Percentiles rank a stretch among this genome's conserved stretches.
Conservation (phyloP, 441 rosid species). For the Melastoma candidum region DNA sequence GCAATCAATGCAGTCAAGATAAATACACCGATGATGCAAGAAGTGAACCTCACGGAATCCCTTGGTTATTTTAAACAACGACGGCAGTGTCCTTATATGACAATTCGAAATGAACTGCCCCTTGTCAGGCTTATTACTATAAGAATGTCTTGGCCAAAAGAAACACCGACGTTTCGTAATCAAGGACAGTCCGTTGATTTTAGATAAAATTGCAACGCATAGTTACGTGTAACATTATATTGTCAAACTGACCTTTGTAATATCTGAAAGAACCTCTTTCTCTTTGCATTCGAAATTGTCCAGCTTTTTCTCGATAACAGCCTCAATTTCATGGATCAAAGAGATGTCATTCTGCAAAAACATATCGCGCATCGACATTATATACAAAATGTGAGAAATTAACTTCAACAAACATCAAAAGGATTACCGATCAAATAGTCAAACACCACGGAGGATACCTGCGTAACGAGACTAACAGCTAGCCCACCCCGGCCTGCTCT, state of each 20-base stretch:
- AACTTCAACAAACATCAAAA: background rate
- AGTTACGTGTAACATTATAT: background rate
- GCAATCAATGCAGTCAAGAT: conserved; percentile 8
- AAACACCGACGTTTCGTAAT: too few species aligned
- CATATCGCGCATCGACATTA: conserved; percentile 9
- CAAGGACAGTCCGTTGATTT: too few species aligned
- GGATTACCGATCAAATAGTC: background rate
- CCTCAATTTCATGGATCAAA: conserved; percentile 74
- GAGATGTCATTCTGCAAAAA: conserved; percentile 58
- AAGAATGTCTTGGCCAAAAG: too few species aligned
- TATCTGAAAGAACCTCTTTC: conserved; percentile 62
- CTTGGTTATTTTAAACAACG: too few species aligned
- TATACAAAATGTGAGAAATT: background rate
- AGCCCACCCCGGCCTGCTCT: conserved; percentile 95
- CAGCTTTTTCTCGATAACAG: conserved; percentile 52
- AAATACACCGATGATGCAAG: background rate
- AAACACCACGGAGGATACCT: conserved; percentile 33
- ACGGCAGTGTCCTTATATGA: too few species aligned
- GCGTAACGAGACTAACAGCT: conserved; percentile 71
- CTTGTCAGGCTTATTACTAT: too few species aligned
- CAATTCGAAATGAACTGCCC: too few species aligned
- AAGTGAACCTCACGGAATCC: too few species aligned
- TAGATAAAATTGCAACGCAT: background rate
- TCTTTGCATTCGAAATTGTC: conserved; percentile 59
- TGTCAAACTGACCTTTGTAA: conserved; percentile 43